Conservation (phyloP, 345 rosid genomes). For the Citrus sp. region DNA sequence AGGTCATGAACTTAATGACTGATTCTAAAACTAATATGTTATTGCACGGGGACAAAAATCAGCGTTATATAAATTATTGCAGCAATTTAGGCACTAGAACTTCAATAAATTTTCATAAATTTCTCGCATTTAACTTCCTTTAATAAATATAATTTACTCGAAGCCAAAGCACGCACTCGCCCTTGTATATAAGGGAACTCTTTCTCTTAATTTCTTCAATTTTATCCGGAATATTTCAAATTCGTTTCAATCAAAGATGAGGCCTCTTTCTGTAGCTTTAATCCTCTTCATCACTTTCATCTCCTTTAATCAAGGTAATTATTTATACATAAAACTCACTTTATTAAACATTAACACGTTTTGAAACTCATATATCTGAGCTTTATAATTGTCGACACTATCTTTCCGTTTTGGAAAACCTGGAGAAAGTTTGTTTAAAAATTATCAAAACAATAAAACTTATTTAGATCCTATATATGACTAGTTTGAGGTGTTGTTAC, state of each 20-base stretch:
- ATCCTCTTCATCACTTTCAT: neutral
- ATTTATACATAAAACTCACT: neutral
- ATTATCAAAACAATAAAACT: no score
- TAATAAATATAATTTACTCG: neutral
- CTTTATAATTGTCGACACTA: neutral
- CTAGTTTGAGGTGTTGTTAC: neutral
- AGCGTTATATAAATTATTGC: neutral
- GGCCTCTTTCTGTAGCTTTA: neutral
- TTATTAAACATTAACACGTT: neutral
- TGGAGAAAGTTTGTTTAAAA: neutral
- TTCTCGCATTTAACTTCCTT: neutral
- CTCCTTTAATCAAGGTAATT: neutral
- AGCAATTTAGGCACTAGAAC: neutral
- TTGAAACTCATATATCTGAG: neutral
- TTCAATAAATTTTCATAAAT: neutral
- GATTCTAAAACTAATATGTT: neutral
- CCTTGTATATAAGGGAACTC: neutral
- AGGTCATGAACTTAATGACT: neutral
- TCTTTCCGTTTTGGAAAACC: no score
- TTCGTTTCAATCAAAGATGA: constrained; percentile 1
- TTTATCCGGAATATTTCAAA: neutral
- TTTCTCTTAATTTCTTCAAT: no score
- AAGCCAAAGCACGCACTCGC: no score
- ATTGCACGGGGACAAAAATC: no score
- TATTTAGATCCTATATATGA: neutral